Evolutionary conservation across 345 rosid species (phyloP), one percentile per base, ranked within the genome.

Genomic region (Capsella bursapastoris): DNA sequence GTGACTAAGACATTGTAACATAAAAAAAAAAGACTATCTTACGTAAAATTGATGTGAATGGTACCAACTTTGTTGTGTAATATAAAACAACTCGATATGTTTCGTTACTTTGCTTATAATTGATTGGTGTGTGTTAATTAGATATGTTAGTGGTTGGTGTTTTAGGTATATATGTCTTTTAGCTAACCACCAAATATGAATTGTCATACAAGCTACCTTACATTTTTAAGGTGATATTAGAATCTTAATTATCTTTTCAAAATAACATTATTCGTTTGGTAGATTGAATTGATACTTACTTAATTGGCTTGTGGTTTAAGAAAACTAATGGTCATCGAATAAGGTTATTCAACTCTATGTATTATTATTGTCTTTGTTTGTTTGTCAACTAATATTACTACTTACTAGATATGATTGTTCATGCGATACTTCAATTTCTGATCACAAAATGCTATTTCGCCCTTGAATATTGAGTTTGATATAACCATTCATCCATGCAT

Each of bases 101-200:
- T 77, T 64, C 11, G 62, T 7, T 52, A 60, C 64, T 60, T 75
- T 52, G 64, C 70, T 65, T 65, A 48, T 45, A 58, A 31, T 22
- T 48, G 47, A 18, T 65, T 71, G 67, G 10, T 16, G 27, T 71
- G 6, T 59, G 55, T 57, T 50, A 58, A 71, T 77, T 14, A 35
- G 70, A 48, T 56, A 28, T 45, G 50, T 48, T 34, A 59, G 81
- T 71, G 81, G 81, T 71, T 72, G 68, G 68, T 57, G 72, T 77
- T 71, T 71, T 77, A 71, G 68, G 68, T 77, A n/a, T n/a, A n/a
- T n/a, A 6, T 65, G 64, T 78, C 51, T 9, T 70, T 55, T 77
- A 51, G 50, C 68, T 71, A 78, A 78, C 81, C 51, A 71, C 76
- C 57, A 58, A 18, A 14, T 40, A 52, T 71, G 56, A 53, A 41